phyloP scores from a whole-genome alignment of 2,329 filamentous ascomycete species.

The Meredithiella fracta region DNA sequence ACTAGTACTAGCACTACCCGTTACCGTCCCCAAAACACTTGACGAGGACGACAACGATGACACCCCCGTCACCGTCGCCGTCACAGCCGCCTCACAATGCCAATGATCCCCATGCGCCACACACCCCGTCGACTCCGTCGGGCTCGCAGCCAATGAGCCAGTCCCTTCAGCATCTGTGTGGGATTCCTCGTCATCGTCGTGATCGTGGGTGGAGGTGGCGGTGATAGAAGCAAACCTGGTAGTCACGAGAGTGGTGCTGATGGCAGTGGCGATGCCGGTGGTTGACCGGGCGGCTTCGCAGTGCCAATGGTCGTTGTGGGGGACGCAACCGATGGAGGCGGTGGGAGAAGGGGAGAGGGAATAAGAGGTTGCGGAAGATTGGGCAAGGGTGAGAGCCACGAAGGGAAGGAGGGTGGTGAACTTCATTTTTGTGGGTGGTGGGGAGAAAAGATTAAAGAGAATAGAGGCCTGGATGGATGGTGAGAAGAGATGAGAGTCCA shows the following conservation, averaged over 20 bases:
- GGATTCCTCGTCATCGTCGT: slow-evolving; percentile 14
- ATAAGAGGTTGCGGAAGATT: slow-evolving; percentile 2
- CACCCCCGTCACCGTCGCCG: not conserved
- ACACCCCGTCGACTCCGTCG: slow-evolving; percentile 23
- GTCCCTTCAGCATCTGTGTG: slow-evolving; percentile 11
- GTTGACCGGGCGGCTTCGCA: slow-evolving; percentile 14
- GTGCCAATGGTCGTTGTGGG: slow-evolving; percentile 24
- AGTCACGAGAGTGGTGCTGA: not conserved
- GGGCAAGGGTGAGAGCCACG: slow-evolving; percentile 11
- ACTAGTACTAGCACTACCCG: not conserved
- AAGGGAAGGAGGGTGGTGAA: slow-evolving; percentile 6
- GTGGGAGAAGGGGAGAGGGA: slow-evolving; percentile 19
- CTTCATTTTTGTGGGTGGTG: not conserved
- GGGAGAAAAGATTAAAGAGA: not conserved
- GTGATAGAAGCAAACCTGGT: not conserved
- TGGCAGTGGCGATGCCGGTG: not conserved
- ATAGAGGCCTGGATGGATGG: not conserved
- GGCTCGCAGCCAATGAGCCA: slow-evolving; percentile 20
- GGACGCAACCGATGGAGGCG: slow-evolving; percentile 21
- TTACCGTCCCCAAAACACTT: not conserved
- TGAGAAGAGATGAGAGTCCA: not conserved
- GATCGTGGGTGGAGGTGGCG: slow-evolving; percentile 6
- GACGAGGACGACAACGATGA: too few species aligned
- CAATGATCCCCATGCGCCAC: slow-evolving; percentile 26
- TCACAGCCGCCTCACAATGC: slow-evolving; percentile 17